Percentiles rank a stretch among this genome's conserved stretches.
phyloP scores from a whole-genome alignment of 2,329 filamentous ascomycete species.

The Keithomyces neogunnii region DNA sequence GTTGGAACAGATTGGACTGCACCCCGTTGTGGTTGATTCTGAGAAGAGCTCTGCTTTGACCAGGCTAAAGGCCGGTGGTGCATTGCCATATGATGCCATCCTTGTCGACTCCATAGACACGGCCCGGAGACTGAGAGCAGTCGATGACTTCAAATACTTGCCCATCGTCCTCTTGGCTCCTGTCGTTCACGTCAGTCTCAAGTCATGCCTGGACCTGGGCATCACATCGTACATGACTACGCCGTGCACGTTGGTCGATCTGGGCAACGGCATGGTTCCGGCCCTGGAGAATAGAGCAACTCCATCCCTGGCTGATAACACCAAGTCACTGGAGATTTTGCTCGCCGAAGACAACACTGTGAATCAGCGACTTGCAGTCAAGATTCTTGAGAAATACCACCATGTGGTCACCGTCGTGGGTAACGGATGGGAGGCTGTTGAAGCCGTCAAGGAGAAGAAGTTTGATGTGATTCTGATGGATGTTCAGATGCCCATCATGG shows the following conservation, averaged over 20 bases:
- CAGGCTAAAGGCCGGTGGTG: slow-evolving; percentile 42
- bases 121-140: slow-evolving; percentile 72
- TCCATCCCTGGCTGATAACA: slow-evolving; percentile 85
- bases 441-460: slow-evolving; percentile 82
- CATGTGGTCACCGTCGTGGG: slow-evolving; percentile 87
- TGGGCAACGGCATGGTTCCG: slow-evolving; percentile 93
- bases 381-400: slow-evolving; percentile 96
- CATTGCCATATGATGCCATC: slow-evolving; percentile 83
- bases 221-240: slow-evolving; percentile 99
- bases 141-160: slow-evolving; percentile 96
- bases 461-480: slow-evolving; percentile 99
- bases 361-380: slow-evolving; percentile 91
- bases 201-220: slow-evolving; percentile 86
- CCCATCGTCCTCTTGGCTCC: slow-evolving; percentile 90
- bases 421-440: slow-evolving; percentile 87
- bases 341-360: slow-evolving; percentile 96
- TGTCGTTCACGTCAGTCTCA: slow-evolving; percentile 81
- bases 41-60: slow-evolving; percentile 54
- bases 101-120: slow-evolving; percentile 91
- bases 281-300: slow-evolving; percentile 89
- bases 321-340: slow-evolving; percentile 89
- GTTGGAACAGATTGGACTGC: slow-evolving; percentile 69
- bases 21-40: slow-evolving; percentile 78
- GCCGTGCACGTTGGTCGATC: slow-evolving; percentile 84
- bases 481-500: slow-evolving; percentile 99